Evolutionary conservation across 805 yeast species (phyloP).

Genomic region (Metschnikowia aberdeeniae): DNA sequence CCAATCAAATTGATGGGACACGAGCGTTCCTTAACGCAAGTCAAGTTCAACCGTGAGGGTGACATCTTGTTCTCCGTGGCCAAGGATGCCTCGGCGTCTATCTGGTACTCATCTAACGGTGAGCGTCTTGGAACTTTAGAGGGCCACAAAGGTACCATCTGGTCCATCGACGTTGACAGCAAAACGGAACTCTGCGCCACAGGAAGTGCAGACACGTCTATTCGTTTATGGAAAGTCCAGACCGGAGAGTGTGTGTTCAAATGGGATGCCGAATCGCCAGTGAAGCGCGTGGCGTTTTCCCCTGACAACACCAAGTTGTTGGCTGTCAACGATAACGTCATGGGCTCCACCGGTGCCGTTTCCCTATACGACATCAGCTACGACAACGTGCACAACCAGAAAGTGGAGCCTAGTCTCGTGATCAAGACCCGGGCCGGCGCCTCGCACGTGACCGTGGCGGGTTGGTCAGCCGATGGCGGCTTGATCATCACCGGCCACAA

Average conservation of each 20-base stretch:
- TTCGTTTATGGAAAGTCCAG: slow-evolving; percentile 78
- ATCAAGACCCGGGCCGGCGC: slow-evolving; percentile 58
- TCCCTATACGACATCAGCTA: slow-evolving; percentile 60
- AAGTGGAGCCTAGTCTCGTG: slow-evolving; percentile 51
- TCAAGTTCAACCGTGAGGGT: slow-evolving; percentile 92
- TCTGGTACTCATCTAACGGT: slow-evolving; percentile 95
- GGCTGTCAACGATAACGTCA: slow-evolving; percentile 83
- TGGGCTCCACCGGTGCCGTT: slow-evolving; percentile 83
- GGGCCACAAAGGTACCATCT: slow-evolving; percentile 86
- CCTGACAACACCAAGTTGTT: slow-evolving; percentile 66
- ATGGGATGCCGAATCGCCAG: slow-evolving; percentile 80
- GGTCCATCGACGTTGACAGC: slow-evolving; percentile 85
- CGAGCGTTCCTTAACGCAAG: slow-evolving; percentile 96
- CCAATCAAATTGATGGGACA: slow-evolving; percentile 79
- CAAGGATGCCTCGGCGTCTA: slow-evolving; percentile 82
- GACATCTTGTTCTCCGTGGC: slow-evolving; percentile 89
- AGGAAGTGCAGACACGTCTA: slow-evolving; percentile 85
- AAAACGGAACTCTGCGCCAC: slow-evolving; percentile 70
- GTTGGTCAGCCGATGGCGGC: slow-evolving; percentile 75
- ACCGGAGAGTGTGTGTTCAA: slow-evolving; percentile 73
- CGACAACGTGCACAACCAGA: slow-evolving; percentile 42
- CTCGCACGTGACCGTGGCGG: slow-evolving; percentile 73
- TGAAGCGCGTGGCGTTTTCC: slow-evolving; percentile 81
- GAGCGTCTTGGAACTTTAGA: slow-evolving; percentile 91
- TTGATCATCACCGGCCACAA: slow-evolving; percentile 83